These are phyloP conservation scores for Pseudocercospora vitis DNA, from an alignment of 2,329 filamentous ascomycete genomes.

Conservation along the genomic window DNA sequence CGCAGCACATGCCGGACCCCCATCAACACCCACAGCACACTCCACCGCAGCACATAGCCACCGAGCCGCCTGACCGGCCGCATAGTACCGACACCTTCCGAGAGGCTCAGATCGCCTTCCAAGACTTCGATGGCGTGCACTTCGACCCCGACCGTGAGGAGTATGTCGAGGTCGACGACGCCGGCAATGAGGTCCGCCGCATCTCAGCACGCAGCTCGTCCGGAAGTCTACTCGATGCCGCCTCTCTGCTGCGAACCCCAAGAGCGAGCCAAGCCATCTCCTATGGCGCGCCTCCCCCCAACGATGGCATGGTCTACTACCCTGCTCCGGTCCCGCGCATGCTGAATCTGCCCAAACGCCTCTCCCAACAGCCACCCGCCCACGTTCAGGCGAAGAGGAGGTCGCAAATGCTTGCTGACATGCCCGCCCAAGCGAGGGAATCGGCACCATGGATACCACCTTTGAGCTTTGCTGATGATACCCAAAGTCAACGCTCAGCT, in stretches of 20 bases:
- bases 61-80: slow-evolving; percentile 44
- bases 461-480: slow-evolving; percentile 26
- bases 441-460: slow-evolving; percentile 50
- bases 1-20: slow-evolving; percentile 26
- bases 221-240: slow-evolving; percentile 31
- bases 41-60: not conserved
- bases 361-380: slow-evolving; percentile 71
- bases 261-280: slow-evolving; percentile 52
- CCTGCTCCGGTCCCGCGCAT: slow-evolving; percentile 91
- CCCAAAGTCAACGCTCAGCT: slow-evolving; percentile 18
- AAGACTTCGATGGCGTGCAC: slow-evolving; percentile 80
- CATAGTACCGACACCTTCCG: slow-evolving; percentile 62
- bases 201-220: slow-evolving; percentile 36
- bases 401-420: slow-evolving; percentile 64
- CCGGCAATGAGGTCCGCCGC: slow-evolving; percentile 37
- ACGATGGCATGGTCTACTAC: slow-evolving; percentile 87
- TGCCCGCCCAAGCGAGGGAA: slow-evolving; percentile 53
- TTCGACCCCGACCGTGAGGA: slow-evolving; percentile 58
- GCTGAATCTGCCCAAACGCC: slow-evolving; percentile 84
- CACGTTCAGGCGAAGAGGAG: slow-evolving; percentile 67
- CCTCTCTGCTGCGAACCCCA: slow-evolving; percentile 33
- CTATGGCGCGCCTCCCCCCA: slow-evolving; percentile 61
- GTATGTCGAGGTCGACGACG: slow-evolving; percentile 35
- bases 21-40: slow-evolving; percentile 6
- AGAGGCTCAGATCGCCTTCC: slow-evolving; percentile 67